phyloP scores from a whole-genome alignment of 1,284 basidiomycete species.

The Tylopilus sp. region DNA sequence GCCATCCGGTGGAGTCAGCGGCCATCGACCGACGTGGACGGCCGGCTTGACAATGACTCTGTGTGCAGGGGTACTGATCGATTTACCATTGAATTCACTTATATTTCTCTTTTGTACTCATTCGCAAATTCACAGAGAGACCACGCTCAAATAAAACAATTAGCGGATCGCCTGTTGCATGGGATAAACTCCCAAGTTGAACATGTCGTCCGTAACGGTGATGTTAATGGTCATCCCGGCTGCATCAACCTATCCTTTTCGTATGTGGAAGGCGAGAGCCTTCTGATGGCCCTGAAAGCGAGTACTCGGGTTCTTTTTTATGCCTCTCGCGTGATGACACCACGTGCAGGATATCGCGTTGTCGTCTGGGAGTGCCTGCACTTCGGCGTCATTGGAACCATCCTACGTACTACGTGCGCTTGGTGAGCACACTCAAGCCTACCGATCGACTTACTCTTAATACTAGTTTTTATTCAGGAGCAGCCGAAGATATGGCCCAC shows the following conservation, averaged over 20 bases:
- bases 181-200: constrained; percentile 84
- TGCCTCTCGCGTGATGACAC: neutral
- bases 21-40: constrained; percentile 18
- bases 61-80: constrained; percentile 91
- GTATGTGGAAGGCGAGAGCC: constrained; percentile 96
- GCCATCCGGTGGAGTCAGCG: constrained; percentile 36
- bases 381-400: constrained; percentile 96
- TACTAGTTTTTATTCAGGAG: constrained; percentile 46
- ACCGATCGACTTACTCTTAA: neutral
- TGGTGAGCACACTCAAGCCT: constrained; percentile 43
- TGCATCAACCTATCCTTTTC: constrained; percentile 96
- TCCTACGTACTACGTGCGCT: constrained; percentile 97
- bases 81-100: constrained; percentile 10
- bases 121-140: constrained; percentile 59
- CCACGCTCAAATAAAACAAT: constrained; percentile 69
- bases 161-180: constrained; percentile 81
- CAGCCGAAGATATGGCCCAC: constrained; percentile 98
- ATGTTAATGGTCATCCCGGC: constrained; percentile 82
- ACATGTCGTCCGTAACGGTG: constrained; percentile 93
- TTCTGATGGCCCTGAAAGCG: constrained; percentile 98
- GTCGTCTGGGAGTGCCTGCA: constrained; percentile 97
- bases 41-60: constrained; percentile 59
- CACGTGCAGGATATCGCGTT: constrained; percentile 82
- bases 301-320: constrained; percentile 30
- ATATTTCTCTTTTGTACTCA: constrained; percentile 7